Conservation (phyloP, 495 filamentous ascomycete species). For the Extremus antarcticus region DNA sequence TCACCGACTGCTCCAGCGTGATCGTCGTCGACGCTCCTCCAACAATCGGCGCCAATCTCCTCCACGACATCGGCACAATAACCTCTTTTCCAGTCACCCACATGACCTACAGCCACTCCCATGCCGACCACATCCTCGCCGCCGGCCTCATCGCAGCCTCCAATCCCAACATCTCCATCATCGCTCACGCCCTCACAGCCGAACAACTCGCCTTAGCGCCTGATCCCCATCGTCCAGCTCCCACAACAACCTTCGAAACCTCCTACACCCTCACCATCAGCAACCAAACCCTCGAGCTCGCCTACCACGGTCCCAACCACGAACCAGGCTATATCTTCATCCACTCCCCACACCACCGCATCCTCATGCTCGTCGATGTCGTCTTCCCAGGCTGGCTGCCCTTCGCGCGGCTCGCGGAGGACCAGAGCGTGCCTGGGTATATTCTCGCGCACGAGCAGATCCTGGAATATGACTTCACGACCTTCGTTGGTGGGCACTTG, state of each 20-base stretch:
- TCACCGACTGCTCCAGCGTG: slow-evolving; percentile 27
- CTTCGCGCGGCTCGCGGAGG: slow-evolving; percentile 28
- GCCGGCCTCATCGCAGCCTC: too few species aligned
- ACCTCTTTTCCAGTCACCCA: slow-evolving; percentile 22
- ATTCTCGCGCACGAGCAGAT: slow-evolving; percentile 34
- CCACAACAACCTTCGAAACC: too few species aligned
- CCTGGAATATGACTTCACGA: slow-evolving; percentile 32
- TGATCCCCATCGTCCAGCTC: too few species aligned
- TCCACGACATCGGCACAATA: slow-evolving; percentile 29
- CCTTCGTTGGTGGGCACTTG: slow-evolving; percentile 35
- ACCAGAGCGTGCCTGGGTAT: slow-evolving; percentile 30
- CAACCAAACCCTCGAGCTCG: too few species aligned
- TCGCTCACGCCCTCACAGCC: too few species aligned
- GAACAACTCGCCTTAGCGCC: too few species aligned
- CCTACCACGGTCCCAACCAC: slow-evolving; percentile 33
- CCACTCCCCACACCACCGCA: slow-evolving; percentile 29
- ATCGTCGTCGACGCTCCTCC: slow-evolving; percentile 35
- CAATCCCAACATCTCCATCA: too few species aligned
- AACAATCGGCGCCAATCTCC: slow-evolving; percentile 29
- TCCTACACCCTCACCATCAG: too few species aligned
- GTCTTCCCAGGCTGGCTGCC: slow-evolving; percentile 36
- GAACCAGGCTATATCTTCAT: slow-evolving; percentile 35
- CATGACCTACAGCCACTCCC: neutral
- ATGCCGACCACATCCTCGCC: slow-evolving; percentile 16
- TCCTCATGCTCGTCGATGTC: slow-evolving; percentile 34